Conservation (phyloP, 1,139 yeast species). For the Tardiomyces blankii region DNA sequence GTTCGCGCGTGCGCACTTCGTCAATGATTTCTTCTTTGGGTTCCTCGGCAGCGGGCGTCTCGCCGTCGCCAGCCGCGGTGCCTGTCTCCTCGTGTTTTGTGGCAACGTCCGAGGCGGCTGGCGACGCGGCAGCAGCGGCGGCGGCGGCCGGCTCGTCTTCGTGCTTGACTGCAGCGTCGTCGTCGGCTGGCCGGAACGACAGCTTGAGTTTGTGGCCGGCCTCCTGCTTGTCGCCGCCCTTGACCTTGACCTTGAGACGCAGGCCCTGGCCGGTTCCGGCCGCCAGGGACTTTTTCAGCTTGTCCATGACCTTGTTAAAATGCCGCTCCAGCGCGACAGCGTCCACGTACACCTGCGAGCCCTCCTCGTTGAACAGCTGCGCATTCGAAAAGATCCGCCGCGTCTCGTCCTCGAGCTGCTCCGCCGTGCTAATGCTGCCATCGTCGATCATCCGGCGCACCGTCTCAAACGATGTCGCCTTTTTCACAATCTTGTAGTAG, state of each 20-base stretch:
- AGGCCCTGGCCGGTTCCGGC: background rate
- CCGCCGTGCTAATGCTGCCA: slow-evolving; percentile 49
- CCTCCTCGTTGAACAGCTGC: slow-evolving; percentile 52
- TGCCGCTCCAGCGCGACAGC: slow-evolving; percentile 50
- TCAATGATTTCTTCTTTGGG: background rate
- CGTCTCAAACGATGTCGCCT: slow-evolving; percentile 37
- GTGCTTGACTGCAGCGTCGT: background rate
- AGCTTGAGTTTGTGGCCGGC: background rate
- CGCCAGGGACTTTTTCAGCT: slow-evolving; percentile 9
- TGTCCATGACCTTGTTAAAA: slow-evolving; percentile 49
- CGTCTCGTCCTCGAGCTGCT: slow-evolving; percentile 66
- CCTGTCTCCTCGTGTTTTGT: background rate
- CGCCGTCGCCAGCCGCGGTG: background rate
- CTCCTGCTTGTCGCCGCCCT: background rate
- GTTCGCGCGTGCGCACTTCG: slow-evolving; percentile 1
- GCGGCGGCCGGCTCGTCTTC: background rate
- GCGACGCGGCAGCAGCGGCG: background rate
- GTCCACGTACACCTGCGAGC: slow-evolving; percentile 46
- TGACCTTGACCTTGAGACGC: background rate
- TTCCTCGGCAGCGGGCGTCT: background rate
- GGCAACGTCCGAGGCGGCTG: background rate
- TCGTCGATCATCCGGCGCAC: slow-evolving; percentile 38
- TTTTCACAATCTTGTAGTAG: slow-evolving; percentile 36
- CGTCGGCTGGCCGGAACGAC: background rate
- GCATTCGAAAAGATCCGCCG: slow-evolving; percentile 66